Evolutionary conservation across 805 yeast genomes (phyloP).

Genomic region (Saccharomycopsis babjevae): DNA sequence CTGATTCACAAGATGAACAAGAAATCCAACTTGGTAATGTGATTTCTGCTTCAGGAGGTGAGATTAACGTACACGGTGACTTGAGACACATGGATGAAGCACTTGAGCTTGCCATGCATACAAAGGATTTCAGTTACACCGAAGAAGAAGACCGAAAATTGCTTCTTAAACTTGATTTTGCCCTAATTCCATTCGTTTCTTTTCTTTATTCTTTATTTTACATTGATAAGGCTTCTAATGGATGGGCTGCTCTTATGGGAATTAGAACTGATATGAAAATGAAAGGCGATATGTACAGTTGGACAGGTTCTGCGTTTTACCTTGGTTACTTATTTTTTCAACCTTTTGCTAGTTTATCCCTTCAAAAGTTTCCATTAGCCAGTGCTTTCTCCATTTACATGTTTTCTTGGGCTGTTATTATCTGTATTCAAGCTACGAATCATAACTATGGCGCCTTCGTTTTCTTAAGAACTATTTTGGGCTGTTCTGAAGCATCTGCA

Average conservation of each 20-base stretch:
- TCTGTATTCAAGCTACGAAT: slow-evolving; percentile 40
- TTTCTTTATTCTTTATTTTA: slow-evolving; percentile 29
- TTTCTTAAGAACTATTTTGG: slow-evolving; percentile 39
- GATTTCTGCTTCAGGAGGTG: slow-evolving; percentile 23
- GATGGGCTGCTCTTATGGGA: slow-evolving; percentile 46
- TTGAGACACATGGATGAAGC: slow-evolving; percentile 33
- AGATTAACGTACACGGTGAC: slow-evolving; percentile 27
- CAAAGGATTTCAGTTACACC: slow-evolving; percentile 22
- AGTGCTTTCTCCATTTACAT: slow-evolving; percentile 39
- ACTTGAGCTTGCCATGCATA: slow-evolving; percentile 30
- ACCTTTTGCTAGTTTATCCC: slow-evolving; percentile 33
- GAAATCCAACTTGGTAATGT: slow-evolving; percentile 10
- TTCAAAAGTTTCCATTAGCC: slow-evolving; percentile 51
- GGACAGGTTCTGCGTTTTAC: slow-evolving; percentile 54
- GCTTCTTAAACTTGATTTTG: slow-evolving; percentile 30
- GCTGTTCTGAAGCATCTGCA: slow-evolving; percentile 42
- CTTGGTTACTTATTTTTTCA: slow-evolving; percentile 55
- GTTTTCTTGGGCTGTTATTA: slow-evolving; percentile 52
- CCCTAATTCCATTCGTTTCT: slow-evolving; percentile 30
- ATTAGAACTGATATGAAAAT: slow-evolving; percentile 35
- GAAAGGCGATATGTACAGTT: slow-evolving; percentile 35
- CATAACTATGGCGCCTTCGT: slow-evolving; percentile 37
- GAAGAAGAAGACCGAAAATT: slow-evolving; percentile 24
- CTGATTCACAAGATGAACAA: not conserved
- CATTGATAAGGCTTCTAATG: slow-evolving; percentile 33